Evolutionary conservation across 2,329 filamentous ascomycete genomes (phyloP), one percentile per base, ranked within the genome.

Genomic region (Nothophoma quercina): DNA sequence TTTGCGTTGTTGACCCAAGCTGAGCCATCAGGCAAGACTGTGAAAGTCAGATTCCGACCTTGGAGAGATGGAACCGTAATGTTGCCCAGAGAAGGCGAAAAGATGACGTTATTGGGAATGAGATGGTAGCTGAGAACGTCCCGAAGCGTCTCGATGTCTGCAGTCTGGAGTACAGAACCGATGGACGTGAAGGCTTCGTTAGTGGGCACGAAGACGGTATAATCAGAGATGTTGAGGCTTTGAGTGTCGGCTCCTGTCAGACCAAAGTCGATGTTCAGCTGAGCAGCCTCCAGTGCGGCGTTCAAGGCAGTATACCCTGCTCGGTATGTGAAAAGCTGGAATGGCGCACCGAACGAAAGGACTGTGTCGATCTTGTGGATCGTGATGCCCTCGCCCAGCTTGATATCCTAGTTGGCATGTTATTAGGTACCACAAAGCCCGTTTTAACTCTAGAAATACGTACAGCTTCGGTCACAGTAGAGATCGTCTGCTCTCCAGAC

Each of bases 141-240:
- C 44, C 59, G 60, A 2, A 68, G 50, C 4, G 63, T 67, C 4
- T 44, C 36, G 9, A 59, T n/a, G 26, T 67, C 58, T 5, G 56
- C 63, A 2, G 55, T 44, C 16, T 50, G 51, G 2, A 68, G 51
- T 13, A 65, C 58, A 3, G 65, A 67, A 41, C 64, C 65, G 23
- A 85, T 79, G 69, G 81, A 81, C 34, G 87, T 83, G 65, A 96
- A 93, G 0, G 91, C 91, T 38, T 80, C 77, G 71, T 96, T 84
- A 1, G 83, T 85, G 0, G 92, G 92, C 1, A 89, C 88, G 62
- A 96, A 95, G 45, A 93, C 76, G 0, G 92, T 96, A 65, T 87
- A 84, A 72, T 93, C 92, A 15, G 83, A 67, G 12, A 67, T 58
- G 36, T 68, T 68, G 25, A 67, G 64, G 12, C 58, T 57, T 7